Evolutionary conservation across 164 flowering plant genomes (phyloP).

Genomic region (Tetrastigma voinierianum): DNA sequence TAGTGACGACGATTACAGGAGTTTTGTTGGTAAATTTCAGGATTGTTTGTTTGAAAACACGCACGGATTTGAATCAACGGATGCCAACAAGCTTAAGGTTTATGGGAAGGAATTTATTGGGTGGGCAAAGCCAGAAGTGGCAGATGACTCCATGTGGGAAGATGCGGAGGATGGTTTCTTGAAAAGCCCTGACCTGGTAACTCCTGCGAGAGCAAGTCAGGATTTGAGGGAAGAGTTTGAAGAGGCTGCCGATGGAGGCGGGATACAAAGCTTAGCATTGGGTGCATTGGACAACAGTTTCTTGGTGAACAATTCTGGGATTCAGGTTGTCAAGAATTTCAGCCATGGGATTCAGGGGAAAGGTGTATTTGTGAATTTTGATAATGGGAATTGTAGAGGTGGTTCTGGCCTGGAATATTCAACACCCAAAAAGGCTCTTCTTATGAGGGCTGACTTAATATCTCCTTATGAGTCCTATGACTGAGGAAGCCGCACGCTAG

Average conservation of each 20-base stretch:
- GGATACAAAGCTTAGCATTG: slow-evolving; percentile 90
- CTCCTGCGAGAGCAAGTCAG: slow-evolving; percentile 39
- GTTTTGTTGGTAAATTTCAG: slow-evolving; percentile 55
- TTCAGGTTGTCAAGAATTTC: slow-evolving; percentile 93
- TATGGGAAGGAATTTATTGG: slow-evolving; percentile 94
- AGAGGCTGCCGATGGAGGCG: slow-evolving; percentile 73
- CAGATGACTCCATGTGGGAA: slow-evolving; percentile 95
- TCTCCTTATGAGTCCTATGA: slow-evolving; percentile 78
- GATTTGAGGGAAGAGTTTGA: slow-evolving; percentile 86
- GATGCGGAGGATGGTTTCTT: slow-evolving; percentile 61
- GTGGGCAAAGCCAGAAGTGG: slow-evolving; percentile 85
- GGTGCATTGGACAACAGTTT: slow-evolving; percentile 98
- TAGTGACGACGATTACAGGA: slow-evolving; percentile 48
- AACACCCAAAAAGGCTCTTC: slow-evolving; percentile 74
- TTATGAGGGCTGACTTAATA: slow-evolving; percentile 92
- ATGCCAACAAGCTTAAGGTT: slow-evolving; percentile 69
- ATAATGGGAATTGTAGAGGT: slow-evolving; percentile 22
- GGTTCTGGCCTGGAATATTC: slow-evolving; percentile 29
- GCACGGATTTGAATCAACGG: slow-evolving; percentile 60
- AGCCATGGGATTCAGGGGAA: slow-evolving; percentile 93
- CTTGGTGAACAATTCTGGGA: slow-evolving; percentile 75
- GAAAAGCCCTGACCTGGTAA: slow-evolving; percentile 36
- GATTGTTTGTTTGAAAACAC: slow-evolving; percentile 90
- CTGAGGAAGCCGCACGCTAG: slow-evolving; percentile 52
- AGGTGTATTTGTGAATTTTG: slow-evolving; percentile 75